phyloP scores from a whole-genome alignment of 495 filamentous ascomycete species.

The Tuber indicum region DNA sequence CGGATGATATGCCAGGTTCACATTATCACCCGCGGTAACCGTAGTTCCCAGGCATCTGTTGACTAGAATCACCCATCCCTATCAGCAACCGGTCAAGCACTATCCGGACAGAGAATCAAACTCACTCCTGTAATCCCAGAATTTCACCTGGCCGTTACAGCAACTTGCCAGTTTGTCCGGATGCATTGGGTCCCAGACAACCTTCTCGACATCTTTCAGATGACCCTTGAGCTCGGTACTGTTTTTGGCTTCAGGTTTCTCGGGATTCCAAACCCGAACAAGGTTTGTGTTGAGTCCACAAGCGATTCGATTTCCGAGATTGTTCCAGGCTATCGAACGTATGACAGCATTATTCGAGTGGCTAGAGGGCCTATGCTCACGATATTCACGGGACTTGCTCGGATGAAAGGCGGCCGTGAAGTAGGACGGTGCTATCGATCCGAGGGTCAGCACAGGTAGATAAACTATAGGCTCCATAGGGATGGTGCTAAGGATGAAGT shows the following conservation, averaged over 20 bases:
- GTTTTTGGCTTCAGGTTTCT: slow-evolving; percentile 69
- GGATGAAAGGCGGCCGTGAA: neutral
- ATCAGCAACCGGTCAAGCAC: slow-evolving; percentile 11
- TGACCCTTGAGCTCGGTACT: slow-evolving; percentile 84
- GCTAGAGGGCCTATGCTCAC: slow-evolving; percentile 38
- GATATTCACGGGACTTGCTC: slow-evolving; percentile 36
- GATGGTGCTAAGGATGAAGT: neutral
- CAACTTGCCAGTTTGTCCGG: slow-evolving; percentile 85
- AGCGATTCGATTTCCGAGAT: slow-evolving; percentile 75
- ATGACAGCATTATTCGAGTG: slow-evolving; percentile 39
- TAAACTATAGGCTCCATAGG: neutral
- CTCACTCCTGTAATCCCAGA: slow-evolving; percentile 65
- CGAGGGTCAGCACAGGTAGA: neutral
- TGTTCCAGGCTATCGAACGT: slow-evolving; percentile 82
- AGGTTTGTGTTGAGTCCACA: slow-evolving; percentile 73
- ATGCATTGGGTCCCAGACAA: slow-evolving; percentile 81
- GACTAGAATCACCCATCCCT: slow-evolving; percentile 2
- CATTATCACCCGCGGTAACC: slow-evolving; percentile 63
- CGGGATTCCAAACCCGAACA: slow-evolving; percentile 86
- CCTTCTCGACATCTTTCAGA: slow-evolving; percentile 67
- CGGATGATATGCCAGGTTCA: slow-evolving; percentile 81
- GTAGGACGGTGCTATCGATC: neutral
- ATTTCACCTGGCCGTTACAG: slow-evolving; percentile 73
- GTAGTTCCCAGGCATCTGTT: slow-evolving; percentile 35
- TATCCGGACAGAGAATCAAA: neutral